These are phyloP conservation scores for Thyridium curvatum DNA, from an alignment of 2,329 filamentous ascomycete species.

Conservation along the genomic window DNA sequence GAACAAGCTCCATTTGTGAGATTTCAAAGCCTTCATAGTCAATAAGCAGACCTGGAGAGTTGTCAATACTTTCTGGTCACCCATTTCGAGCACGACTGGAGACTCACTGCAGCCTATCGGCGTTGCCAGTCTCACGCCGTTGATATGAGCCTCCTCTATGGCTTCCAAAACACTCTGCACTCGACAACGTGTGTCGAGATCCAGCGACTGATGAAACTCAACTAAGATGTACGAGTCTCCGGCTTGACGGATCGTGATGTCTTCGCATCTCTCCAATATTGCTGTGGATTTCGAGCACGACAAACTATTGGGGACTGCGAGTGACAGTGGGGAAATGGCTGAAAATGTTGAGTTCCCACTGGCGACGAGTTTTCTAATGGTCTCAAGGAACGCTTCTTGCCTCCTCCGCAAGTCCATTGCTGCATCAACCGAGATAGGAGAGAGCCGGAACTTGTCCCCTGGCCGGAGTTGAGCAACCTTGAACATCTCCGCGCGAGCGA, in stretches of 20 bases:
- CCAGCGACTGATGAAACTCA: conserved; percentile 27
- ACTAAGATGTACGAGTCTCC: conserved; percentile 48
- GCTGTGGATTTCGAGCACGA: no score
- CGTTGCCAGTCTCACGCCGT: conserved; percentile 13
- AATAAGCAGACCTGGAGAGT: no score
- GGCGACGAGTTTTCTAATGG: no score
- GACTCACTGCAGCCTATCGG: no score
- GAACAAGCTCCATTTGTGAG: no score
- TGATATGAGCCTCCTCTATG: conserved; percentile 38
- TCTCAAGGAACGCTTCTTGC: no score
- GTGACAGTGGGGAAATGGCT: no score
- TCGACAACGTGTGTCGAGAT: no score
- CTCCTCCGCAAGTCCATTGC: conserved; percentile 18
- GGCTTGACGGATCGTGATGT: conserved; percentile 32
- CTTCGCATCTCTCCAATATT: conserved; percentile 9
- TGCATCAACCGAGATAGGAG: conserved; percentile 42
- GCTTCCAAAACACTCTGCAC: conserved; percentile 30
- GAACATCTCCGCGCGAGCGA: conserved; percentile 25
- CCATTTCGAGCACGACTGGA: no score
- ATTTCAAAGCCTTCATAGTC: no score
- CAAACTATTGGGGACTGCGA: neutral
- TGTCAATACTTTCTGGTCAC: no score
- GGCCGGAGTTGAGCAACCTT: conserved; percentile 27
- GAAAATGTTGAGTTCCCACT: no score
- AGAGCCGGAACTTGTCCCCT: conserved; percentile 37